Base-by-base conservation (phyloP, 2,329 filamentous ascomycete genomes). In the Polytolypa hystricis region DNA sequence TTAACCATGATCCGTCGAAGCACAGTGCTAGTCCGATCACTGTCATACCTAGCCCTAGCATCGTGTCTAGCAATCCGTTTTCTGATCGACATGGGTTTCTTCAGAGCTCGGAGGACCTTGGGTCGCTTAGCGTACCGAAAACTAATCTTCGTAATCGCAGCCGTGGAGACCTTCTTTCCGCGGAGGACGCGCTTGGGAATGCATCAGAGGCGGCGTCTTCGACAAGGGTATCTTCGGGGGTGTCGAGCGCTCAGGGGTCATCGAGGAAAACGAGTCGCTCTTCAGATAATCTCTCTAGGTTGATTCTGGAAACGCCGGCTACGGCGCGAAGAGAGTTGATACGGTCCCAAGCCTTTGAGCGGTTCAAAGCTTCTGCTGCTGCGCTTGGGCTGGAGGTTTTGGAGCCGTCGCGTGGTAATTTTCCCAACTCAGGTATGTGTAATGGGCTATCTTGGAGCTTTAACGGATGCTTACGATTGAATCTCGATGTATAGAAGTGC, bases 1-100 rank as follows among this genome's bases (percentile, higher is more conserved):
- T 62, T n/a, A 45, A 42, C 36, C 57, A 45, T 30, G 47, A 51
- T 30, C 51, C 56, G 3, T 56, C 56, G n/a, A 55, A 50, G 32
- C 48, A 46, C 20, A 38, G 37, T 29, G 23, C 15, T 17, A 47
- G 40, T 12, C 42, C 44, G 19, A 41, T 47, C 20, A 33, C 37
- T 14, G 35, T 33, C 11, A 30, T 41, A 27, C 23, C 16, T 5
- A 26, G 38, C 4, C 34, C 38, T 33, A 35, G 26, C 4, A 33
- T 39, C 11, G 21, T 18, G 8, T 15, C 33, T 4, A n/a, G 25
- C 8, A 41, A 41, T 15, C 44, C 42, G 5, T 46, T 44, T 26
- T 41, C 44, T 10, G 44, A 46, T 32, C 21, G 10, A 20, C 18
- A 38, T 28, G 23, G 29, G n/a, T 17, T 38, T 26, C 16, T n/a